Evolutionary conservation across 169 alveolate species (phyloP), one percentile per base, ranked within the genome.

Genomic region (Babesia ovata): DNA sequence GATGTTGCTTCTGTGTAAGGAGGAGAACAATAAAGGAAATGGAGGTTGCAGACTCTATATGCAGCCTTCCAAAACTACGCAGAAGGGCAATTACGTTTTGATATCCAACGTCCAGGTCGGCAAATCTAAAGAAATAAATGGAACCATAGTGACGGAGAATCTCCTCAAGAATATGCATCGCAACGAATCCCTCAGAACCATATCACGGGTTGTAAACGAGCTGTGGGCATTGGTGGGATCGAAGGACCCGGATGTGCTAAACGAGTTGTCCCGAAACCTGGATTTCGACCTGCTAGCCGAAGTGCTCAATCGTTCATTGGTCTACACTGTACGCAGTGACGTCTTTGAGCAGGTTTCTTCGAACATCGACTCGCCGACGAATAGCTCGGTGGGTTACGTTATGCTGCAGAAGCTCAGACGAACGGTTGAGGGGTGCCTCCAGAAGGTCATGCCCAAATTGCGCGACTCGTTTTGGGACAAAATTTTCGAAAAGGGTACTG

Each of bases 141-240:
- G 60, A 6, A 16, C n/a, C 2, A 19, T 45, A 10, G 24, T 81
- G 22, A 26, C 62, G 14, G 46, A 16, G 16, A 63, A 66, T 44
- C 73, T 81, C 9, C 42, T 81, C 46, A 33, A 53, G 10, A 24
- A 46, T 33, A 28, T 81, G 50, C 17, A 45, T 48, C 53, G 36
- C 8, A 46, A 54, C 26, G 24, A 33, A 13, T 49, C 56, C 48
- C 63, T 81, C 62, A 21, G 24, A n/a, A 42, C 45, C 9, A n/a
- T 65, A 22, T 49, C 63, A 45, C 78, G 73, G 14, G 73, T 81
- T 13, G 33, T 81, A 3, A 60, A 60, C 19, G 88, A 81, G 79
- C 21, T 71, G 11, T 72, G 84, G 88, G 16, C 65, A 0, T 58
- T 81, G 42, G 26, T 81, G 75, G 85, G 70, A 9, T 28, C 79